Base-by-base conservation (phyloP, 306 rosid species). In the Parietaria judaica region DNA sequence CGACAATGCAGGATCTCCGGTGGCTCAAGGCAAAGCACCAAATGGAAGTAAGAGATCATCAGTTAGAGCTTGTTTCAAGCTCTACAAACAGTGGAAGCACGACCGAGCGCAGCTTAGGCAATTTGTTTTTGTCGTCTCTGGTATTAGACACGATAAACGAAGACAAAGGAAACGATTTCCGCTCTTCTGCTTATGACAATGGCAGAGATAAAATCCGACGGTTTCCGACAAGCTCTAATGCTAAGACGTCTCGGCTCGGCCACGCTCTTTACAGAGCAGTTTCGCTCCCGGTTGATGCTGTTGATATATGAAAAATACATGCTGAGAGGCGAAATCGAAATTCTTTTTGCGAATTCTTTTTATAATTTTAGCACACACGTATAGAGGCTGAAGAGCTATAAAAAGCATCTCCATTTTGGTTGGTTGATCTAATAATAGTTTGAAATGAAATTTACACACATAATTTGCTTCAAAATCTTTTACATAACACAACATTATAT, bases 241-340 rank as follows among this genome's bases (percentile, higher is more conserved):
- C 70, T 51, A 79, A 69, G 78, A 72, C 58, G 5, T 73, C 84
- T 6, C 71, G 84, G 58, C 80, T 84, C 68, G 85, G 81, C 12
- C 78, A 63, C 57, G 68, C 86, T 47, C 77, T 83, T 66, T 86
- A 82, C 61, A 77, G 97, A 66, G 63, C 95, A 64, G 79, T 79
- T 69, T 83, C 95, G 17, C 88, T 90, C 46, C 94, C 95, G 8
- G 87, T 84, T 74, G 94, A 84, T 79, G 94, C 94, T 65, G 84
- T 84, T 72, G 75, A 83, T 83, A 34, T 76, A 62, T 84, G 78
- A 77, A 68, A 34, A 6, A 54, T 4, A 23, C 31, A 2, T 23
- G 31, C 6, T 7, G 15, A 7, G 2, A 50, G 15, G 7, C n/a
- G 5, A 49, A 11, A 49, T 12, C 13, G 6, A 13, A 50, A 50